Evolutionary conservation across 192 early-diverging fungal species (phyloP).

Genomic region (Entomortierella chlamydospora): DNA sequence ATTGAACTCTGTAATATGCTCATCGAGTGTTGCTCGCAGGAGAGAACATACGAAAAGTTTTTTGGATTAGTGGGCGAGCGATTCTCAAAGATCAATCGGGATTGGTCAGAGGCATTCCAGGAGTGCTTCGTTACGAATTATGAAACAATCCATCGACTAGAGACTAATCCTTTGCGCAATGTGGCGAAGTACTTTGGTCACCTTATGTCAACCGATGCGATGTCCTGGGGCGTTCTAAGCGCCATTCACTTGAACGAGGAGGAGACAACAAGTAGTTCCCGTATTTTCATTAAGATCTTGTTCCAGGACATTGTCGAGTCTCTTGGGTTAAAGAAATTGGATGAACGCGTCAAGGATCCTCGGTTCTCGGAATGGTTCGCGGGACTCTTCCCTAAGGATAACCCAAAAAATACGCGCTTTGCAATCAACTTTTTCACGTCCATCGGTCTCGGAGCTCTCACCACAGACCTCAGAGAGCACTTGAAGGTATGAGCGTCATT

Average conservation of each 20-base stretch:
- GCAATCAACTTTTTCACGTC: conserved; percentile 98
- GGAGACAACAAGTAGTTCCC: conserved; percentile 95
- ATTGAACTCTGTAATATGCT: conserved; percentile 96
- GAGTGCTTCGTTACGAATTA: conserved; percentile 85
- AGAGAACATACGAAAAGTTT: conserved; percentile 93
- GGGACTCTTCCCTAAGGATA: conserved; percentile 93
- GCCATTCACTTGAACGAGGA: conserved; percentile 89
- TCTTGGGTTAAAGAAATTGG: conserved; percentile 84
- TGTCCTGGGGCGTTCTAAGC: conserved; percentile 86
- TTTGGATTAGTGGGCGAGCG: conserved; percentile 95
- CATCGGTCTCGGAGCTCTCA: conserved; percentile 92
- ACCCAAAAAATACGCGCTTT: conserved; percentile 89
- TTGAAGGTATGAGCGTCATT: conserved; percentile 63
- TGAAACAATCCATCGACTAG: conserved; percentile 92
- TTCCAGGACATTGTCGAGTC: conserved; percentile 89
- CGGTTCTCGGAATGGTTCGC: conserved; percentile 77
- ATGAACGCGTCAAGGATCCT: conserved; percentile 77
- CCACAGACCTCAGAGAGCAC: conserved; percentile 92
- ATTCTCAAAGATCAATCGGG: conserved; percentile 84
- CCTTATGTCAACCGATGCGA: conserved; percentile 83
- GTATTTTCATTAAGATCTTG: conserved; percentile 97
- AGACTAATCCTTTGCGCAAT: conserved; percentile 94
- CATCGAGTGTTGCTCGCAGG: conserved; percentile 96
- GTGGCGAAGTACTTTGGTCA: conserved; percentile 94
- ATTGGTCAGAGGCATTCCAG: conserved; percentile 84